Evolutionary conservation across 2,329 filamentous ascomycete genomes (phyloP).

Genomic region (Emergomyces orientalis): DNA sequence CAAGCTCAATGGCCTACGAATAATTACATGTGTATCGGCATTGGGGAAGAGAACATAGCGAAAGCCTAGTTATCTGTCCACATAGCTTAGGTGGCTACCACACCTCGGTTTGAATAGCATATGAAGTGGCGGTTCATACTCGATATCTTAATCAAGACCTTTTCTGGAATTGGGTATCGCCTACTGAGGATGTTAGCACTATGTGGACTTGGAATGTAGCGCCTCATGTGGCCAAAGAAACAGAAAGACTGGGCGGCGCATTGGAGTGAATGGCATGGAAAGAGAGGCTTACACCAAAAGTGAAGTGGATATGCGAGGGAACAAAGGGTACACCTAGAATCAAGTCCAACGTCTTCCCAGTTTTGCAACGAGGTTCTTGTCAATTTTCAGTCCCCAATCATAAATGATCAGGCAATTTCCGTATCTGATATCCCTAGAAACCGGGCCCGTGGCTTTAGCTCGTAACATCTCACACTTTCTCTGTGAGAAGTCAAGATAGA

Average conservation of each 20-base stretch:
- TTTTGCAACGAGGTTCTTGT: background rate
- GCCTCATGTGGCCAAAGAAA: background rate
- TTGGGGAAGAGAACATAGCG: too few relatives aligned
- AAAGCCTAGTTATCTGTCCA: too few relatives aligned
- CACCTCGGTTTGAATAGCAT: too few relatives aligned
- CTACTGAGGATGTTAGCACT: too few relatives aligned
- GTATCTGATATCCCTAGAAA: background rate
- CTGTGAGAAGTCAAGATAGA: background rate
- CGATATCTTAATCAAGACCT: too few relatives aligned
- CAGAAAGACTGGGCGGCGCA: background rate
- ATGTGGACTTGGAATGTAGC: background rate
- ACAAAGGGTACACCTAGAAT: background rate
- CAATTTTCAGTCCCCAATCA: background rate
- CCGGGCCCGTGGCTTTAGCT: background rate
- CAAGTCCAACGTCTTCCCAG: background rate
- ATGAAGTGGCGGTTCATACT: too few relatives aligned
- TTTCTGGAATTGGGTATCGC: too few relatives aligned
- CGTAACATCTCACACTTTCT: background rate
- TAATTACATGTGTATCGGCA: too few relatives aligned
- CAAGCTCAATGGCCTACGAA: too few relatives aligned
- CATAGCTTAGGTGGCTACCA: too few relatives aligned
- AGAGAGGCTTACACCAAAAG: background rate
- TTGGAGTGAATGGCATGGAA: background rate
- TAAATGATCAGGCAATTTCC: background rate
- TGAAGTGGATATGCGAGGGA: background rate